A percentile compares a stretch with the other conserved stretches of the same genome.
Evolutionary conservation across 202 grass and related monocot genomes (phyloP).

Genomic region (Panicum hallii): DNA sequence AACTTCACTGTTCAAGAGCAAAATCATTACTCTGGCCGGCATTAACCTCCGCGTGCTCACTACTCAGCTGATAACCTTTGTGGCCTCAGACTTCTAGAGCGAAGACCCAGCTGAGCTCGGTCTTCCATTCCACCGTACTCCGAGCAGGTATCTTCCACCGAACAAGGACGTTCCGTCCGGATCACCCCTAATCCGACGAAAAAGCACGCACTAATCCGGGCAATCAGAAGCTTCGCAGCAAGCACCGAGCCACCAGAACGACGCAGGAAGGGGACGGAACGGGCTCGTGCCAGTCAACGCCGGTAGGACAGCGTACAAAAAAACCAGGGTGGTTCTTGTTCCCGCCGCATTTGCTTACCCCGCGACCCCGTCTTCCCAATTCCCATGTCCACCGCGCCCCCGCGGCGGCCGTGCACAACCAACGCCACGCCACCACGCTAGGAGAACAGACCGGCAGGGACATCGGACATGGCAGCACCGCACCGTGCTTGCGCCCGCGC

Average conservation of each 20-base stretch:
- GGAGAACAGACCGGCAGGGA: not conserved
- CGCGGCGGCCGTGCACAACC: not conserved
- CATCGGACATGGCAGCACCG: slow-evolving; percentile 7
- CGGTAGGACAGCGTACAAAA: not conserved
- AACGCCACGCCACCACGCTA: not conserved
- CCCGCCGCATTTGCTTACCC: slow-evolving; percentile 13
- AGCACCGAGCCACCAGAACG: not conserved
- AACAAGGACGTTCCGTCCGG: not conserved
- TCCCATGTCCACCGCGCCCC: not conserved
- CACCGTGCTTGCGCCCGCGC: not conserved
- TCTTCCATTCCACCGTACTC: not conserved
- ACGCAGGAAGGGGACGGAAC: not conserved
- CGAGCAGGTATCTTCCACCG: not conserved
- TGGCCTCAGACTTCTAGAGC: not conserved
- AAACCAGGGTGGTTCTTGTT: not conserved
- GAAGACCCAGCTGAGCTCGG: not conserved
- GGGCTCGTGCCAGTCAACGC: not conserved
- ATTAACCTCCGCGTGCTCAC: too few relatives aligned
- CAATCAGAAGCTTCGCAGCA: slow-evolving; percentile 32
- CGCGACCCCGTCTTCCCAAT: not conserved
- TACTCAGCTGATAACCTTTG: too few relatives aligned
- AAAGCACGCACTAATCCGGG: not conserved
- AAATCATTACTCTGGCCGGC: too few relatives aligned
- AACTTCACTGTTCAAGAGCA: too few relatives aligned
- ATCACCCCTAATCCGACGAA: not conserved